Base-by-base conservation (phyloP, 352 stramenopile genomes). In the Globisporangium okanoganense region DNA sequence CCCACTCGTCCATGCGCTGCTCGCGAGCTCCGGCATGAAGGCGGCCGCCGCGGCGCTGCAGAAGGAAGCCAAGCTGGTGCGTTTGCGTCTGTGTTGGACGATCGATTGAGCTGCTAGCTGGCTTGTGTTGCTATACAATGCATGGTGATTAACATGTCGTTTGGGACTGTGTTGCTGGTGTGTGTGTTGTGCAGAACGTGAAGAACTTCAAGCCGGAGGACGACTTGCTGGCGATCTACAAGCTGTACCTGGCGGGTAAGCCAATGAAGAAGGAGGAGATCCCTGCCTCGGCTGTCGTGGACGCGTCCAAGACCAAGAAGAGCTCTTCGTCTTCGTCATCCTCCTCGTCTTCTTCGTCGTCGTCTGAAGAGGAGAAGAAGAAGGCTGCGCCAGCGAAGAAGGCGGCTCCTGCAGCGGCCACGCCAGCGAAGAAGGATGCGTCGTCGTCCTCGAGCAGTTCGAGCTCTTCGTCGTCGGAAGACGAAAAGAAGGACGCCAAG, bases 161-260 rank as follows among this genome's bases (percentile, higher is more conserved):
- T 7, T 58, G 31, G n/a, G n/a, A n/a, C n/a, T 44, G n/a, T 44
- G n/a, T 53, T 24, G 56, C 57, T 14, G 27, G 29, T 33, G 29
- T 33, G 29, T 18, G 31, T 48, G 44, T 33, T 20, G 7, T 25
- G 40, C 67, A 84, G 75, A 82, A 65, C 55, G 27, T 72, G 40
- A 76, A 85, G 64, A 75, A 66, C 27, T 85, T 88, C 54, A 69
- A 78, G 55, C 66, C 44, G 16, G 77, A 90, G 40, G 70, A 92
- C 56, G 84, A 95, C 50, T 60, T 95, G 51, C 59, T 95, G 51
- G 66, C 75, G 20, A 75, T 95, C 44, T 95, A 93, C 75, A 76
- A 78, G 40, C 78, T 78, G 49, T 89, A 92, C 61, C 18, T 93
- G 48, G 62, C 63, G 16, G 68, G 75, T 56, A 88, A 84, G 49